Evolutionary conservation across 2,329 filamentous ascomycete species (phyloP).

Genomic region (Trichophyton schoenleinii): DNA sequence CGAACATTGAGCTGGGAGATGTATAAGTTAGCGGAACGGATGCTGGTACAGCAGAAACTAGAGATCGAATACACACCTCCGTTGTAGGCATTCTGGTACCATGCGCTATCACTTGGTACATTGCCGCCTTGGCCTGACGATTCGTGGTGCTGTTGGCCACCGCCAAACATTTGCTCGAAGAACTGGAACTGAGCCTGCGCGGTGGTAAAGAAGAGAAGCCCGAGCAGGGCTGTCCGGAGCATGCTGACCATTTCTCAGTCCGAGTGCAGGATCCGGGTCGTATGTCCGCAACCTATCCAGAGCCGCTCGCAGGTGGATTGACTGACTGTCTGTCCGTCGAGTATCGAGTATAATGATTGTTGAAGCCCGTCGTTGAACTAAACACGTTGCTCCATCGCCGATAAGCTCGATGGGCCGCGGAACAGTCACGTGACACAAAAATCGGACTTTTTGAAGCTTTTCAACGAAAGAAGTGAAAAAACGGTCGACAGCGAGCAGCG

Average conservation of each 20-base stretch:
- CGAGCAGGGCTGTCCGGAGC: conserved; percentile 16
- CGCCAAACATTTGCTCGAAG: conserved; percentile 93
- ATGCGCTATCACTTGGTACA: conserved; percentile 66
- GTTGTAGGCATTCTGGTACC: conserved; percentile 50
- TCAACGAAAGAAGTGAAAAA: background rate
- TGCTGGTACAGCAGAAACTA: background rate
- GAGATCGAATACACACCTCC: conserved; percentile 9
- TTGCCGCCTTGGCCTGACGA: conserved; percentile 58
- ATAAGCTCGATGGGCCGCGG: background rate
- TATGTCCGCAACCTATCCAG: background rate
- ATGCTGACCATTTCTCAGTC: background rate
- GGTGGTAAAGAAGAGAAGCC: conserved; percentile 48
- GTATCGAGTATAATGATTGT: too few relatives aligned
- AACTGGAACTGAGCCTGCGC: conserved; percentile 80
- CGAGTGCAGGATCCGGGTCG: background rate
- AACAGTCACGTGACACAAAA: background rate
- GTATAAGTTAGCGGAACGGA: background rate
- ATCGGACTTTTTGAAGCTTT: background rate
- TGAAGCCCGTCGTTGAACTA: background rate
- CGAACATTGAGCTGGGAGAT: conserved; percentile 58
- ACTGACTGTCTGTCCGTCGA: background rate
- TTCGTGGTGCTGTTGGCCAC: conserved; percentile 42
- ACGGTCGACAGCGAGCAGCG: background rate
- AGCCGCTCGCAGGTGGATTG: background rate
- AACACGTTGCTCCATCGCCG: background rate